Evolutionary conservation across 306 rosid species (phyloP).

Genomic region (Parietaria judaica): DNA sequence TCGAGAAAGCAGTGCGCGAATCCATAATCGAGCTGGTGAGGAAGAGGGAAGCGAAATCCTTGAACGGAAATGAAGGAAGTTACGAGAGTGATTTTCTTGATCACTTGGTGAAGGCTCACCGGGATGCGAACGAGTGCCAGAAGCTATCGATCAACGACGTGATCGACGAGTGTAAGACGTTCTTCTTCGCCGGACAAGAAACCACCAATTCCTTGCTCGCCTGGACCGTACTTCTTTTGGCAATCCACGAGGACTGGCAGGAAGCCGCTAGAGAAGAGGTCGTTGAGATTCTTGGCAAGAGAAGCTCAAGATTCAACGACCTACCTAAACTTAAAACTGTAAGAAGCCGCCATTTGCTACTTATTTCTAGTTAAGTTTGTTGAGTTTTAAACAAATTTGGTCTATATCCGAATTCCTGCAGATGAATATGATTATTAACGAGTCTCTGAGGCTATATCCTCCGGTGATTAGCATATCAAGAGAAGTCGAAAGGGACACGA

Average conservation of each 20-base stretch:
- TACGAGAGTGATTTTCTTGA: constrained; percentile 26
- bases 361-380: background rate
- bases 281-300: constrained; percentile 13
- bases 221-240: constrained; percentile 23
- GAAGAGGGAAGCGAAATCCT: constrained; percentile 13
- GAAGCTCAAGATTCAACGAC: constrained; percentile 6
- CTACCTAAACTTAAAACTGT: constrained; percentile 14
- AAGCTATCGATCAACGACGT: constrained; percentile 12
- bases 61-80: constrained; percentile 10
- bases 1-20: constrained; percentile 3
- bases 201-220: constrained; percentile 16
- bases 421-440: constrained; percentile 23
- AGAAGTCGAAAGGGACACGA: constrained; percentile 5
- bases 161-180: constrained; percentile 25
- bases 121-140: constrained; percentile 4
- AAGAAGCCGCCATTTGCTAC: background rate
- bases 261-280: constrained; percentile 28
- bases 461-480: background rate
- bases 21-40: background rate
- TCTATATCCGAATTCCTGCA: background rate
- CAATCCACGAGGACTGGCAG: constrained; percentile 22
- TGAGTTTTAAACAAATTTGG: background rate
- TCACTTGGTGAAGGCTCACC: constrained; percentile 18
- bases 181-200: constrained; percentile 21
- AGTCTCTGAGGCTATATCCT: constrained; percentile 23